Percentiles rank a stretch among this genome's conserved stretches.
phyloP scores from a whole-genome alignment of 192 early-diverging fungal species.

The Umbelopsis sp. region DNA sequence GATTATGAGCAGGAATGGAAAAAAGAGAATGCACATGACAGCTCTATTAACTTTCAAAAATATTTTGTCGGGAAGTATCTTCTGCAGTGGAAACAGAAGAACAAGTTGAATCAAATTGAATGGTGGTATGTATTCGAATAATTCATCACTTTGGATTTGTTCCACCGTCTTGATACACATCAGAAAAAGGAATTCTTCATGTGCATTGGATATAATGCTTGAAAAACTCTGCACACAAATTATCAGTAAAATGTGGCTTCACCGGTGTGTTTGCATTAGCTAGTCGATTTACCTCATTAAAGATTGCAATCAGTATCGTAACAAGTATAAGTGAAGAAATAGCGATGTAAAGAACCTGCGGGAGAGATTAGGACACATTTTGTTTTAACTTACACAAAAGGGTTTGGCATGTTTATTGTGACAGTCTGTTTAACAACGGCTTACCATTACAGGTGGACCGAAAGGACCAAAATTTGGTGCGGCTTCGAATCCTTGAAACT shows the following conservation, averaged over 20 bases:
- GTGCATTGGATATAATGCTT: slow-evolving; percentile 44
- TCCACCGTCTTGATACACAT: slow-evolving; percentile 48
- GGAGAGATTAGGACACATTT: no score
- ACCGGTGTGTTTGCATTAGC: background rate
- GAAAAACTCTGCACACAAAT: slow-evolving; percentile 8
- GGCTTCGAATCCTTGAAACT: slow-evolving; percentile 42
- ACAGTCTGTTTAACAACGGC: background rate
- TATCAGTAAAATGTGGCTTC: background rate
- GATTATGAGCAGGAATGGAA: slow-evolving; percentile 37
- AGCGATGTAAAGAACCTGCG: slow-evolving; percentile 36
- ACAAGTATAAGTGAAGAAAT: slow-evolving; percentile 43
- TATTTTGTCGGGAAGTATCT: slow-evolving; percentile 22
- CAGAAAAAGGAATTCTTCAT: slow-evolving; percentile 48
- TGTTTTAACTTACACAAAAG: no score
- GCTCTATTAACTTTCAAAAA: slow-evolving; percentile 35
- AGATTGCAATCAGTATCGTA: slow-evolving; percentile 44
- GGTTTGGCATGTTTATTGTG: background rate
- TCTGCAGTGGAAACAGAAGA: slow-evolving; percentile 31
- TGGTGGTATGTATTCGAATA: slow-evolving; percentile 44
- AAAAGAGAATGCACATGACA: slow-evolving; percentile 36
- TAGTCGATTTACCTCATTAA: slow-evolving; percentile 28
- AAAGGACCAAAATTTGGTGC: slow-evolving; percentile 38
- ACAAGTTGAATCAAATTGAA: slow-evolving; percentile 43
- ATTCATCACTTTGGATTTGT: slow-evolving; percentile 41
- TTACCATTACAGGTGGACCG: slow-evolving; percentile 40